A percentile compares a stretch with the other conserved stretches of the same genome.
Evolutionary conservation across 148 eudicot species (phyloP).

Genomic region (Heliamphora exappendiculata): DNA sequence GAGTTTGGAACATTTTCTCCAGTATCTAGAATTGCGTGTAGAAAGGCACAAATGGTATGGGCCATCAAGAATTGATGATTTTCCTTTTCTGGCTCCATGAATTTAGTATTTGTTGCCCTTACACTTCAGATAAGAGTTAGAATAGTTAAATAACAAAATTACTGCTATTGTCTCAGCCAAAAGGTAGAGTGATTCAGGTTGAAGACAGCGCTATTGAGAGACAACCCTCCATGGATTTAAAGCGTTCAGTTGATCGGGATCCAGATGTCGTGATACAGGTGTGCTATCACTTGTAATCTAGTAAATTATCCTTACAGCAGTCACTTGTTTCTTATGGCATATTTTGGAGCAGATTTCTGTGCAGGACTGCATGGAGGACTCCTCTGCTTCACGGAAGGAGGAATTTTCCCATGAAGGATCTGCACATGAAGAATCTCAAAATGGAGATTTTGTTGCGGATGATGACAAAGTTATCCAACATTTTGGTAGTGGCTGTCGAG

Average conservation of each 20-base stretch:
- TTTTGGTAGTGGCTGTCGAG: constrained; percentile 18
- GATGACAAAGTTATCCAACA: constrained; percentile 8
- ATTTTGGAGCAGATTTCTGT: constrained; percentile 20
- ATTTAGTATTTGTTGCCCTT: not conserved
- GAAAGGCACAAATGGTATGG: constrained; percentile 1
- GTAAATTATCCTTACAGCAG: not conserved
- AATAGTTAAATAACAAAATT: not conserved
- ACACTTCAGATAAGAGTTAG: not conserved
- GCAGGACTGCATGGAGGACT: constrained; percentile 17
- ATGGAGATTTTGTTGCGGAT: constrained; percentile 15
- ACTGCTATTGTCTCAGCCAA: constrained; percentile 15
- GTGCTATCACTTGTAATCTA: not conserved
- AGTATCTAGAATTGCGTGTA: not conserved
- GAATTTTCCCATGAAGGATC: not conserved
- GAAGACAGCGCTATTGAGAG: constrained; percentile 24
- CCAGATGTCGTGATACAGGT: constrained; percentile 32
- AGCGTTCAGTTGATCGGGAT: constrained; percentile 19
- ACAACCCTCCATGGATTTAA: constrained; percentile 18
- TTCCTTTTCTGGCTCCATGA: not conserved
- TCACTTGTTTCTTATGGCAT: constrained; percentile 6
- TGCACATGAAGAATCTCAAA: constrained; percentile 14
- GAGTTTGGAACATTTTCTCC: constrained; percentile 1
- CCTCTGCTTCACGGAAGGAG: constrained; percentile 10
- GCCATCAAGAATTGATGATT: not conserved
- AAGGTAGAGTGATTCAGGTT: constrained; percentile 23